Conservation (phyloP, 352 stramenopile genomes). For the Stramenopiles sp. region DNA sequence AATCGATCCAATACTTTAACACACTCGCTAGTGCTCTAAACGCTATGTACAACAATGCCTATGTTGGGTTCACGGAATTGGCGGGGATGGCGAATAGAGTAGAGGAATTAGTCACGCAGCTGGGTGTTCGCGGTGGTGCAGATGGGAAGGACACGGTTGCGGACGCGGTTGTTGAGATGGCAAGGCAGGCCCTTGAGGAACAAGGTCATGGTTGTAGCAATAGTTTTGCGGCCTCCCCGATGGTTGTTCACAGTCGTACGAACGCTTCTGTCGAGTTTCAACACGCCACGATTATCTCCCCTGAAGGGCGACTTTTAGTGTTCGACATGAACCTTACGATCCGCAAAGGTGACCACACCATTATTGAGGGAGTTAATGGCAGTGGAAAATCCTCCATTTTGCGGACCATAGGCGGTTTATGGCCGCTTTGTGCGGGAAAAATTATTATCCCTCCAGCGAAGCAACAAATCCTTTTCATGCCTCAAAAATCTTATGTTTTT, state of each 20-base stretch:
- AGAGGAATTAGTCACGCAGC: background rate
- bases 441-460: background rate
- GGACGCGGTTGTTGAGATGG: background rate
- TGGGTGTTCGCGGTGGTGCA: background rate
- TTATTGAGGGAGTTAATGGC: background rate
- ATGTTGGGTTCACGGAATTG: slow-evolving; percentile 3
- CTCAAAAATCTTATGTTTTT: slow-evolving; percentile 6
- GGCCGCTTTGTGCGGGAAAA: background rate
- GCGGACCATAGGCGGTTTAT: slow-evolving; percentile 1
- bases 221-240: background rate
- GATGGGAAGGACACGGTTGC: slow-evolving; percentile 6
- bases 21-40: slow-evolving; percentile 4
- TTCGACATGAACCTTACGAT: background rate
- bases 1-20: slow-evolving; percentile 8
- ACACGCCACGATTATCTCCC: background rate
- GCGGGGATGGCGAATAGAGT: background rate
- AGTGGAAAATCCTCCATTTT: background rate
- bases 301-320: background rate
- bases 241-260: no score
- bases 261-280: background rate
- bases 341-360: background rate
- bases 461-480: background rate
- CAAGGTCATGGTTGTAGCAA: no score
- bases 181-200: background rate
- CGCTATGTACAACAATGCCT: background rate